Conservation (phyloP, 352 stramenopile genomes). For the Phytophthora foliorum region DNA sequence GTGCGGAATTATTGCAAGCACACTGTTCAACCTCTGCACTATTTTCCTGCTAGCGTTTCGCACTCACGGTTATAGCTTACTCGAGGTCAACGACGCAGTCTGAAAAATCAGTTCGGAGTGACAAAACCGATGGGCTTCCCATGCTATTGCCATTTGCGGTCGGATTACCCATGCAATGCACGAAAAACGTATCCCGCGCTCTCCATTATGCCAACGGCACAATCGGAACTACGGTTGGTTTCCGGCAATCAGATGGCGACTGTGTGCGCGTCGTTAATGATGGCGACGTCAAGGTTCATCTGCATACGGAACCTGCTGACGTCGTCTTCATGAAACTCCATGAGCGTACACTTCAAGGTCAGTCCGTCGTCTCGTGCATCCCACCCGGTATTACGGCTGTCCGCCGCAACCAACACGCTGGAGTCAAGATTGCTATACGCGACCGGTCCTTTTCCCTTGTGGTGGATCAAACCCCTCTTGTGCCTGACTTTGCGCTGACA, state of each 20-base stretch:
- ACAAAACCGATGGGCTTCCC: slow-evolving; percentile 3
- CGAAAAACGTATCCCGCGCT: slow-evolving; percentile 13
- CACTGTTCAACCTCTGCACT: neutral
- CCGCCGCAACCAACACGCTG: neutral
- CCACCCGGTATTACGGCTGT: neutral
- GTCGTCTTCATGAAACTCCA: neutral
- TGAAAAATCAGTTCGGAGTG: neutral
- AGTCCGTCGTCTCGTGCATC: neutral
- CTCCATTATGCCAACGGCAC: slow-evolving; percentile 11
- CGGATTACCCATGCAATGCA: slow-evolving; percentile 4
- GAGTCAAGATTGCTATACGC: neutral
- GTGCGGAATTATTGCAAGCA: neutral
- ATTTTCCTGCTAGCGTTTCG: slow-evolving; percentile 3
- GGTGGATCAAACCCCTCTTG: neutral
- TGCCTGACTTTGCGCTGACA: neutral
- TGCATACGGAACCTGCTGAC: neutral
- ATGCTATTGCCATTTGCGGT: neutral
- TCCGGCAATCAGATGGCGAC: neutral
- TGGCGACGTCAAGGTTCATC: neutral
- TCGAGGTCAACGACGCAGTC: neutral
- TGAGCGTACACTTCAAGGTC: neutral
- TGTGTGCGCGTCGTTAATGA: too few relatives aligned
- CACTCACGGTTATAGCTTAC: neutral
- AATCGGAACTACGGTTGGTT: slow-evolving; percentile 7
- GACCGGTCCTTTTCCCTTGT: neutral